Conservation (phyloP, 2,329 filamentous ascomycete species). For the Neocucurbitaria cava region DNA sequence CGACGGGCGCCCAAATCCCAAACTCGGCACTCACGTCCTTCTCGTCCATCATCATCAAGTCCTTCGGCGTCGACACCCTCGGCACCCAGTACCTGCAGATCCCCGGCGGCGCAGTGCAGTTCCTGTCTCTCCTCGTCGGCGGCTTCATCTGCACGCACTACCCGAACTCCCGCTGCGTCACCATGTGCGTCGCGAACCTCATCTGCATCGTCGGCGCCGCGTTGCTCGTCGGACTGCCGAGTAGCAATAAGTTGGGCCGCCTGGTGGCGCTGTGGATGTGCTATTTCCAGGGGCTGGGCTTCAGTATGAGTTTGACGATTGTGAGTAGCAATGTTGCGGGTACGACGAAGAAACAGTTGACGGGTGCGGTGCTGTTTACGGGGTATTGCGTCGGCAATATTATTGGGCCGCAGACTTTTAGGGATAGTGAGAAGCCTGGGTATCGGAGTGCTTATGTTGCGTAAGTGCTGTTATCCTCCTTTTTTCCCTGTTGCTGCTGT, state of each 20-base stretch:
- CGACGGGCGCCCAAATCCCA: conserved; percentile 62
- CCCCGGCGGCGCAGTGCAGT: conserved; percentile 59
- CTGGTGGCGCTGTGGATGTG: conserved; percentile 37
- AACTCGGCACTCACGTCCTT: conserved; percentile 65
- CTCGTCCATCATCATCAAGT: conserved; percentile 54
- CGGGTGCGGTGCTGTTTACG: conserved; percentile 54
- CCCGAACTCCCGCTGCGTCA: not conserved
- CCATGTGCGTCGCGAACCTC: conserved; percentile 42
- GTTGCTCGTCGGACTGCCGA: conserved; percentile 23
- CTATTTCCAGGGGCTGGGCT: conserved; percentile 57
- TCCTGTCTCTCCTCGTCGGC: conserved; percentile 47
- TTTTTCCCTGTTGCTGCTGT: no score
- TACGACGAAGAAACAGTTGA: conserved; percentile 60
- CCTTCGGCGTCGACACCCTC: not conserved
- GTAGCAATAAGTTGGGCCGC: conserved; percentile 35
- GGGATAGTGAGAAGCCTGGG: conserved; percentile 41
- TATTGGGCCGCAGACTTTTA: conserved; percentile 53
- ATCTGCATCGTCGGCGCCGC: conserved; percentile 30
- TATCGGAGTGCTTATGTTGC: conserved; percentile 26
- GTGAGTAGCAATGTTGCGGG: conserved; percentile 53
- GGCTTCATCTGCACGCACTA: conserved; percentile 23
- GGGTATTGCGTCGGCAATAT: conserved; percentile 54
- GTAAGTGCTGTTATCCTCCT: no score
- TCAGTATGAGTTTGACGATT: conserved; percentile 36
- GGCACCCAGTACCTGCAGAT: conserved; percentile 68